Conservation (phyloP, 1,284 basidiomycete species). For the Mycena sp. region DNA sequence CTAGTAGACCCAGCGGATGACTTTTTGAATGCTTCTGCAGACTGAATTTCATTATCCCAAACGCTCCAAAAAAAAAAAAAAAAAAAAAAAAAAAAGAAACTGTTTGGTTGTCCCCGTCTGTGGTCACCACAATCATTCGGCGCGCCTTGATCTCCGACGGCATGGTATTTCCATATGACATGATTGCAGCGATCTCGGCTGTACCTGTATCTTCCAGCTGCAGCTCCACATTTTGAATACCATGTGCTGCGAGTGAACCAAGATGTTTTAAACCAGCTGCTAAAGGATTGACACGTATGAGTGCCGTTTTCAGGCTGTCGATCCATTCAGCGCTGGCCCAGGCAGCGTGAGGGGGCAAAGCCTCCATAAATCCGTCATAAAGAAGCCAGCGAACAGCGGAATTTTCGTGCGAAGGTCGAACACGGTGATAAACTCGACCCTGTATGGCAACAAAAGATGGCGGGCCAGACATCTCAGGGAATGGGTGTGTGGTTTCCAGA, state of each 20-base stretch:
- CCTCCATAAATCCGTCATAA: conserved; percentile 41
- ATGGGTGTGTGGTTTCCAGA: conserved; percentile 39
- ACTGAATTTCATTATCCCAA: no score
- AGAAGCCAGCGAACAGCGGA: conserved; percentile 45
- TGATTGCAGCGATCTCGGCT: conserved; percentile 42
- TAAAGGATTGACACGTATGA: conserved; percentile 39
- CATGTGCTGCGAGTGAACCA: neutral
- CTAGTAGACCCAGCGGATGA: no score
- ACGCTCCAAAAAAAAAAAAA: no score
- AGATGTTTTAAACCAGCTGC: conserved; percentile 19
- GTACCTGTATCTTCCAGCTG: conserved; percentile 35
- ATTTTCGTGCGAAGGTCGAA: conserved; percentile 36
- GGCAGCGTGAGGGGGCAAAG: conserved; percentile 14
- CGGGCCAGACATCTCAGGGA: conserved; percentile 30
- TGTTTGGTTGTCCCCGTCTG: conserved; percentile 9
- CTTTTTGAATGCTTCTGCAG: no score
- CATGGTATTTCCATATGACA: conserved; percentile 39
- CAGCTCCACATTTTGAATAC: conserved; percentile 23
- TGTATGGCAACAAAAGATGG: conserved; percentile 39
- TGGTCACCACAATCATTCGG: conserved; percentile 29
- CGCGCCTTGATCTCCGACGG: neutral
- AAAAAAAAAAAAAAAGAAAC: no score
- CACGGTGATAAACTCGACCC: conserved; percentile 45
- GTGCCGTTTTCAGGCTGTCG: conserved; percentile 24
- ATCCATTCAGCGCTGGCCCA: conserved; percentile 29